Evolutionary conservation across 805 yeast genomes (phyloP), one percentile per base, ranked within the genome.

Genomic region (Saturnispora gosingensis): DNA sequence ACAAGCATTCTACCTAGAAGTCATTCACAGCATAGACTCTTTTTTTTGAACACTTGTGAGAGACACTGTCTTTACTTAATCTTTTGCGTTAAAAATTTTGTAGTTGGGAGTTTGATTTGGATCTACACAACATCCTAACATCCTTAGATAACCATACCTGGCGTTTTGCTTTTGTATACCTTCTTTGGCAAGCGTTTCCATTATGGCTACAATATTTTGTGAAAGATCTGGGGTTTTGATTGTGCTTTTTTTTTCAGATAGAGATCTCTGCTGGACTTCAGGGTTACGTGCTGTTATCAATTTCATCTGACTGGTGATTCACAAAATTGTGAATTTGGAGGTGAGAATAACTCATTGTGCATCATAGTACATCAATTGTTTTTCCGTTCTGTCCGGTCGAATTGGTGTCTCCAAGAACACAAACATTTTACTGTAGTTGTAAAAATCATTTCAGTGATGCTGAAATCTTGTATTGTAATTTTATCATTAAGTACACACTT

Each of bases 321-420:
- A 35, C 10, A 42, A 27, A n/a, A 38, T 39, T 43, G 35, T 39
- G 32, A 46, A 40, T 30, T 44, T 25, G 10, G n/a, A 51, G 48
- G 59, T 61, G 54, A 58, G 43, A 58, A 49, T 15, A 49, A 53
- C 45, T 42, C 45, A 48, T 34, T 53, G 67, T 63, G 67, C 66
- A 63, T 63, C 67, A 63, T 63, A 63, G 67, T 63, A 63, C 67
- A 62, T 62, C 66, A 56, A 57, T 59, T 57, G 47, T 47, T 55
- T 10, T 44, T 48, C 48, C 52, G 51, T 43, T 46, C 48, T 40
- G 50, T 49, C 52, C 63, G 52, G 55, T 59, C 58, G 57, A 60
- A 58, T 53, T 60, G 66, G 66, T 63, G 67, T 63, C 67, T 63
- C 67, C 67, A 63, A 63, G 64, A 63, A 63, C 67, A 63, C 67